Percentiles rank a stretch among this genome's conserved stretches.
Conservation (phyloP, 208 protist species). For the Wallacemonas collosoma region DNA sequence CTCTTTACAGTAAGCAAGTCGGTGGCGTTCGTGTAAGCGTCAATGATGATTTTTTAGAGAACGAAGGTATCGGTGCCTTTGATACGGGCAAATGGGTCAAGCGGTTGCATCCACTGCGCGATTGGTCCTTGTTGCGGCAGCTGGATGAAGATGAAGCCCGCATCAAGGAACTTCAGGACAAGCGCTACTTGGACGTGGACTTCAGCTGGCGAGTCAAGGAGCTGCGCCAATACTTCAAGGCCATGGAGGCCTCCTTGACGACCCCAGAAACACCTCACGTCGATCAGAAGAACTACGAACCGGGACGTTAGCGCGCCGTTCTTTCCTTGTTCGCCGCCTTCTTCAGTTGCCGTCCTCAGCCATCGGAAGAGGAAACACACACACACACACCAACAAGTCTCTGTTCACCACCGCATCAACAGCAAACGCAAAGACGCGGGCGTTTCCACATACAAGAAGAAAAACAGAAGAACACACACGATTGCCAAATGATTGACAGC, state of each 20-base stretch:
- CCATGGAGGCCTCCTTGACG: constrained; percentile 50
- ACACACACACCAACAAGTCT: not conserved
- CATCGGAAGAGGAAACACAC: not conserved
- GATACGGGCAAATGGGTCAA: constrained; percentile 87
- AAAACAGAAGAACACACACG: constrained; percentile 13
- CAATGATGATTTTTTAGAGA: constrained; percentile 81
- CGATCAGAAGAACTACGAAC: constrained; percentile 12
- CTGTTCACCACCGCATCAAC: not conserved
- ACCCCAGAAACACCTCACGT: constrained; percentile 17
- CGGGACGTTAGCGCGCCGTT: not conserved
- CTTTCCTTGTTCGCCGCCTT: too few species aligned
- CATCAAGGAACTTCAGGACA: constrained; percentile 69
- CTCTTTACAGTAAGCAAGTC: constrained; percentile 82
- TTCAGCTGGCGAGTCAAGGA: constrained; percentile 81
- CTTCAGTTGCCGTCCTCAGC: too few species aligned
- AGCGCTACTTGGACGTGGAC: constrained; percentile 78
- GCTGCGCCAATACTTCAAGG: constrained; percentile 71
- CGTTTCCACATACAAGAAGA: not conserved
- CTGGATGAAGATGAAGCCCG: constrained; percentile 86
- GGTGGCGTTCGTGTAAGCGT: constrained; percentile 79
- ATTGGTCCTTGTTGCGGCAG: constrained; percentile 84
- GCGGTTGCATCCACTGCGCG: constrained; percentile 73
- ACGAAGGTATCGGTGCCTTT: constrained; percentile 79
- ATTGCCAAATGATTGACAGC: not conserved
- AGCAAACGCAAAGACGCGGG: not conserved